A percentile compares a stretch with the other conserved stretches of the same genome.
Evolutionary conservation across 176 grass and related monocot species (phyloP).

Genomic region (Saccharum officinarum): DNA sequence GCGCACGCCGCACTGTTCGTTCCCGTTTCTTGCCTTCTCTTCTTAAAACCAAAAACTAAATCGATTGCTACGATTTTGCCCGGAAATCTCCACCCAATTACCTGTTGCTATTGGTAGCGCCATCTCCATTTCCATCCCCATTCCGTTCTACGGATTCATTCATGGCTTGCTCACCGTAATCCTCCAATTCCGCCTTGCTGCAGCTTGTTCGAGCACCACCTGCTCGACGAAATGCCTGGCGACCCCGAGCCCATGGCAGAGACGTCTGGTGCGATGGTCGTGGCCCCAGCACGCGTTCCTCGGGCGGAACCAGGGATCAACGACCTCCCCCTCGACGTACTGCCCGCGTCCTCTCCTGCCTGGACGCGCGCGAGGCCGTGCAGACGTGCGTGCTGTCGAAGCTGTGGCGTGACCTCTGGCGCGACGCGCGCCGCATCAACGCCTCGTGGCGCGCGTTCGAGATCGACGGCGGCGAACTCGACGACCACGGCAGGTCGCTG

Average conservation of each 20-base stretch:
- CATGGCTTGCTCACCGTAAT: background rate
- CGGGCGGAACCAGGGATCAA: background rate
- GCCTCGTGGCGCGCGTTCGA: background rate
- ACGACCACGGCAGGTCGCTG: background rate
- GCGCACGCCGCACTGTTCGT: background rate
- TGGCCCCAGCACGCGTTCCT: background rate
- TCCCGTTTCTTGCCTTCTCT: background rate
- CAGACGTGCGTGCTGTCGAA: conserved; percentile 2
- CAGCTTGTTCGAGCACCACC: background rate
- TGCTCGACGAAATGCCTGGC: conserved; percentile 9
- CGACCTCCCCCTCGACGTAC: background rate
- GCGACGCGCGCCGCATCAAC: background rate
- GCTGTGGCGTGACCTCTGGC: conserved; percentile 34
- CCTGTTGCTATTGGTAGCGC: background rate
- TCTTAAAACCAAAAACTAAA: background rate
- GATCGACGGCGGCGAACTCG: fast-evolving
- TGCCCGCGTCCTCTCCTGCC: background rate
- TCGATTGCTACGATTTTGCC: background rate
- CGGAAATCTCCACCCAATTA: background rate
- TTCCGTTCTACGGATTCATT: background rate
- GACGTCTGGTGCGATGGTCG: background rate
- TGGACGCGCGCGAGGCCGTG: background rate
- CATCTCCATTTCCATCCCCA: background rate
- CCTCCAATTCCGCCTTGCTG: background rate
- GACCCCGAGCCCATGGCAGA: background rate